A percentile compares a stretch with the other conserved stretches of the same genome.
Evolutionary conservation across 176 grass and related monocot genomes (phyloP).

Genomic region (Aegilops tauschii): DNA sequence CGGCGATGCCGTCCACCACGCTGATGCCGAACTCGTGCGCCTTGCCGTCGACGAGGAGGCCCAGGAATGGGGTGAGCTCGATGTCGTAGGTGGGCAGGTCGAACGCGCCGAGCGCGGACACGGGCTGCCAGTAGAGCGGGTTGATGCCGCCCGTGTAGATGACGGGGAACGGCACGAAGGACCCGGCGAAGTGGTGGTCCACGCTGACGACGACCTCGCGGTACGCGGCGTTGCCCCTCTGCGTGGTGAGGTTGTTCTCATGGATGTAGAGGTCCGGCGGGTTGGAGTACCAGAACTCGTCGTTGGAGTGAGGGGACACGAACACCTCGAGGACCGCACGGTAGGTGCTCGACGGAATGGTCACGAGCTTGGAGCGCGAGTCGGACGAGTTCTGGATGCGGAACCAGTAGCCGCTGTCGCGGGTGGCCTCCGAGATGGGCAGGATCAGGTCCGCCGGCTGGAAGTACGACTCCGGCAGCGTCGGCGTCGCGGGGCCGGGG

Average conservation of each 20-base stretch:
- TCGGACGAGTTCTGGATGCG: slow-evolving; percentile 65
- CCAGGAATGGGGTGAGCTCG: slow-evolving; percentile 88
- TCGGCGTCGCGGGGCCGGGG: not conserved
- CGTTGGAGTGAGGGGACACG: slow-evolving; percentile 74
- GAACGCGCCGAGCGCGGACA: slow-evolving; percentile 81
- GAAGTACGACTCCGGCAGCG: slow-evolving; percentile 17
- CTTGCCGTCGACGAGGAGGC: slow-evolving; percentile 53
- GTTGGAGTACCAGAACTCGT: slow-evolving; percentile 98
- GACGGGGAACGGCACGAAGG: slow-evolving; percentile 80
- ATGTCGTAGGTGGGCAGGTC: slow-evolving; percentile 77
- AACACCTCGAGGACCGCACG: slow-evolving; percentile 73
- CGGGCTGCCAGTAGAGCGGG: slow-evolving; percentile 88
- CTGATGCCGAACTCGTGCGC: slow-evolving; percentile 60
- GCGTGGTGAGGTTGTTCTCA: slow-evolving; percentile 73
- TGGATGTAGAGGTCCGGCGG: slow-evolving; percentile 79
- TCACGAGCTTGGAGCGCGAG: slow-evolving; percentile 20
- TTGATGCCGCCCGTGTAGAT: slow-evolving; percentile 93
- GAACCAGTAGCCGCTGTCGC: slow-evolving; percentile 75
- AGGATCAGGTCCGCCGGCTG: slow-evolving; percentile 71
- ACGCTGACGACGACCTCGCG: slow-evolving; percentile 72
- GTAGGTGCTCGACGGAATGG: slow-evolving; percentile 71
- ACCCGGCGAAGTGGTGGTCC: slow-evolving; percentile 60
- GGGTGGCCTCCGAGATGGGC: slow-evolving; percentile 48
- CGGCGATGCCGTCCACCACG: slow-evolving; percentile 68
- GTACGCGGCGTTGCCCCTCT: slow-evolving; percentile 72